phyloP scores from a whole-genome alignment of 2,329 filamentous ascomycete genomes.

The Hypoxylon sp. region DNA sequence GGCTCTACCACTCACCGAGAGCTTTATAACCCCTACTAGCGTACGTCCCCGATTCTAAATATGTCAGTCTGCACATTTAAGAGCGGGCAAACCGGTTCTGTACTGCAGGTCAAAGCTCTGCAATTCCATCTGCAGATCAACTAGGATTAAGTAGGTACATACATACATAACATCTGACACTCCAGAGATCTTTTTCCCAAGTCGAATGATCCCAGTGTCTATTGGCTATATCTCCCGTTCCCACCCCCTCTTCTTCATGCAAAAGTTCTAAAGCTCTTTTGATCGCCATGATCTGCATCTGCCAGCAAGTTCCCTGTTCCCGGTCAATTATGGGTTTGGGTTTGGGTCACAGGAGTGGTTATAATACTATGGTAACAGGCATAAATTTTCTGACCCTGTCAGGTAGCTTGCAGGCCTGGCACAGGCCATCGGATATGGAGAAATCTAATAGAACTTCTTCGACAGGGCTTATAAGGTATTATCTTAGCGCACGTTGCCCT shows the following conservation, averaged over 20 bases:
- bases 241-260: not conserved
- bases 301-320: not conserved
- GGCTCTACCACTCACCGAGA: not conserved
- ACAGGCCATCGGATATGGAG: too few relatives aligned
- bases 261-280: not conserved
- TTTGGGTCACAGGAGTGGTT: not conserved
- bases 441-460: too few relatives aligned
- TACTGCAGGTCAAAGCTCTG: not conserved
- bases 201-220: not conserved
- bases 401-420: too few relatives aligned
- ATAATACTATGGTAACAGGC: too few relatives aligned
- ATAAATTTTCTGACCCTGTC: too few relatives aligned
- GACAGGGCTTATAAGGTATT: too few relatives aligned
- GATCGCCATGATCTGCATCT: slow-evolving; percentile 1
- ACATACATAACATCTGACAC: not conserved
- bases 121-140: not conserved
- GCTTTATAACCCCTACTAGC: not conserved
- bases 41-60: not conserved
- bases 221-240: not conserved
- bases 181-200: not conserved
- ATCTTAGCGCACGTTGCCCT: too few relatives aligned
- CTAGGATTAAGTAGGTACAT: slow-evolving; percentile 1
- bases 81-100: not conserved
- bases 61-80: not conserved
- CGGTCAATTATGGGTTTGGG: not conserved